Evolutionary conservation across 805 yeast genomes (phyloP).

Genomic region (Cyberlindnera veronae): DNA sequence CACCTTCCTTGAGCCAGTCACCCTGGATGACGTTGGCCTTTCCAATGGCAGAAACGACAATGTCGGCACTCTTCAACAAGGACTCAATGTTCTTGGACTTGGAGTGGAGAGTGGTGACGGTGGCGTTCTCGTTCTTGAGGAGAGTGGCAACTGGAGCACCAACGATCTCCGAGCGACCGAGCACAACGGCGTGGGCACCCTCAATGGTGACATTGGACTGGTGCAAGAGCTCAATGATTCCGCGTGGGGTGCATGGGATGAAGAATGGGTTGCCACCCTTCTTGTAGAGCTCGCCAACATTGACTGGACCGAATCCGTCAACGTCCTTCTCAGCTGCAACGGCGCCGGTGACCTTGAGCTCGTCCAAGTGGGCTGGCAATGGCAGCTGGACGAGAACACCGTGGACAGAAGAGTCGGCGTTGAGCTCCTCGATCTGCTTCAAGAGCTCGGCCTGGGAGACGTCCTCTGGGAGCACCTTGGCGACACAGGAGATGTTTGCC

Average conservation of each 20-base stretch:
- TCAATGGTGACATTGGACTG: slow-evolving; percentile 50
- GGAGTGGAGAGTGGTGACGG: slow-evolving; percentile 74
- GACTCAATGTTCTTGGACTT: slow-evolving; percentile 51
- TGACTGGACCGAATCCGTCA: slow-evolving; percentile 78
- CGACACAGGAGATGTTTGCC: slow-evolving; percentile 59
- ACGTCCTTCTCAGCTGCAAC: slow-evolving; percentile 71
- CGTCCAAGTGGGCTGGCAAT: slow-evolving; percentile 66
- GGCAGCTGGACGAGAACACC: slow-evolving; percentile 80
- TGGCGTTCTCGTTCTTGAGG: slow-evolving; percentile 67
- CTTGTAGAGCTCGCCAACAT: slow-evolving; percentile 74
- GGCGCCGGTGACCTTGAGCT: slow-evolving; percentile 60
- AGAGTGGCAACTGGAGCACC: slow-evolving; percentile 77
- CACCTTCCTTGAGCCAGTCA: slow-evolving; percentile 67
- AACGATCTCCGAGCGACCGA: slow-evolving; percentile 84
- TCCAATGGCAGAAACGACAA: slow-evolving; percentile 78
- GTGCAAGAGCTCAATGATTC: slow-evolving; percentile 62
- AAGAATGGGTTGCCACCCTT: slow-evolving; percentile 68
- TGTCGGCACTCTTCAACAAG: slow-evolving; percentile 60
- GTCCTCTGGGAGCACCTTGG: slow-evolving; percentile 54
- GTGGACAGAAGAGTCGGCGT: slow-evolving; percentile 56
- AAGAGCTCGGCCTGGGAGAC: slow-evolving; percentile 56
- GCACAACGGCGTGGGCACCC: slow-evolving; percentile 76
- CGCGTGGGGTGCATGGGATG: slow-evolving; percentile 84
- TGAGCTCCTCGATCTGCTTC: slow-evolving; percentile 50
- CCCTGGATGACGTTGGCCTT: slow-evolving; percentile 66